These are phyloP conservation scores for Comarum palustre DNA, from an alignment of 306 rosid species.

Conservation along the genomic window DNA sequence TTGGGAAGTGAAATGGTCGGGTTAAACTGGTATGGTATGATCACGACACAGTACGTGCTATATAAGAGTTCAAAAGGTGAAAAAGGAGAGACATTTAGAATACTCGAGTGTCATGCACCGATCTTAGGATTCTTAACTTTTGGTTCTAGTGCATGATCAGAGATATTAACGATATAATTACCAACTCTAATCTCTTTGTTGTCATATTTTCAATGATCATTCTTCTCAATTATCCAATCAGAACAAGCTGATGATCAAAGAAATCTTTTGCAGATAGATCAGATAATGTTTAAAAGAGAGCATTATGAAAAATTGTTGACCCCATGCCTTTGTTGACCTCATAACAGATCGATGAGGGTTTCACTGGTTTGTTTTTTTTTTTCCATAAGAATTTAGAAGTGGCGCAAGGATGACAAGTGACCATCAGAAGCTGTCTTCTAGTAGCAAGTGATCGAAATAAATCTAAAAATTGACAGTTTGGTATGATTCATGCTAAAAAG, in stretches of 20 bases:
- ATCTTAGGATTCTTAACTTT: slow-evolving; percentile 9
- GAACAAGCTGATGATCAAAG: background rate
- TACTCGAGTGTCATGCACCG: background rate
- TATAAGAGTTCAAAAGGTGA: background rate
- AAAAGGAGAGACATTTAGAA: background rate
- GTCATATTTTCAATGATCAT: background rate
- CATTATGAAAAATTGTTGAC: background rate
- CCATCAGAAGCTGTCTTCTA: background rate
- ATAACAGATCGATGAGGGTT: no score
- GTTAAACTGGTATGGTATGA: background rate
- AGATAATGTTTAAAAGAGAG: background rate
- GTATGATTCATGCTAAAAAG: background rate
- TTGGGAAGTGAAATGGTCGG: background rate
- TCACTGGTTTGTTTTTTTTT: no score
- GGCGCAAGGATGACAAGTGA: background rate
- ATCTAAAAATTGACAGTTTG: background rate
- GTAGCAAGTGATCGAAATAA: background rate
- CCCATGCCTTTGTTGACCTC: background rate
- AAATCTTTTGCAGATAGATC: background rate
- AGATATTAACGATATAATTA: background rate
- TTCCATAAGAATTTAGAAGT: no score
- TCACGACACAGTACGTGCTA: background rate
- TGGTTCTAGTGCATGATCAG: background rate
- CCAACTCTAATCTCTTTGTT: background rate
- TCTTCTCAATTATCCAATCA: background rate